Percentiles rank a stretch among this genome's conserved stretches.
Conservation (phyloP, 208 protist species). For the Leishmania tarentolae region DNA sequence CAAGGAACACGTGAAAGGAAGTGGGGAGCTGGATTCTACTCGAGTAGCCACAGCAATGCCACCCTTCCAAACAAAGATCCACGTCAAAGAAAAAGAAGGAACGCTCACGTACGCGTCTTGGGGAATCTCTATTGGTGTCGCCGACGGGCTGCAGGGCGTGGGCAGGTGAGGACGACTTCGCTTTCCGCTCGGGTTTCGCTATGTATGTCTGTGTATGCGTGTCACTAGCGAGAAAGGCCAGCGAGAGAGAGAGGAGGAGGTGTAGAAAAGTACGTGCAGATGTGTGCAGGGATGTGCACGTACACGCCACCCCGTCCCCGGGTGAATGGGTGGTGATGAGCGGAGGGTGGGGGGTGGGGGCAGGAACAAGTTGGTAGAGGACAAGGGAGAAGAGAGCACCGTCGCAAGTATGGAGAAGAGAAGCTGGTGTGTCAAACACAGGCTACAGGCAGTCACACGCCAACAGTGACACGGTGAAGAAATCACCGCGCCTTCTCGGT, state of each 20-base stretch:
- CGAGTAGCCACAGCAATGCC: not conserved
- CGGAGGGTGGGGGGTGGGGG: too few relatives aligned
- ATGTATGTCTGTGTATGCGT: not conserved
- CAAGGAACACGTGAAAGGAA: not conserved
- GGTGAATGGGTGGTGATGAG: too few relatives aligned
- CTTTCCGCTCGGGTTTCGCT: not conserved
- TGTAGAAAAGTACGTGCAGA: not conserved
- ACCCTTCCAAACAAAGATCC: not conserved
- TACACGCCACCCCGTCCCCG: not conserved
- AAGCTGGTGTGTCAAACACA: not conserved
- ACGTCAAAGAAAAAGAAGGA: not conserved
- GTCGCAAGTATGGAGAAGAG: not conserved
- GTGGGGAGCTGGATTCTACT: not conserved
- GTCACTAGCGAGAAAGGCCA: not conserved
- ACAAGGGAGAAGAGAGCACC: not conserved
- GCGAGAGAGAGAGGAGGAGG: not conserved
- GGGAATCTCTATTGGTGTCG: not conserved
- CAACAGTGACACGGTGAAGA: not conserved
- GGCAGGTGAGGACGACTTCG: not conserved
- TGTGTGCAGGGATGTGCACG: not conserved
- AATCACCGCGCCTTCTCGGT: not conserved
- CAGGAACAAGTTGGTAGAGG: not conserved
- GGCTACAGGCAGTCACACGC: not conserved
- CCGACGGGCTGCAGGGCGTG: not conserved
- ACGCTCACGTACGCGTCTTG: not conserved